Evolutionary conservation across 169 alveolate species (phyloP).

Genomic region (Babesia divergens): DNA sequence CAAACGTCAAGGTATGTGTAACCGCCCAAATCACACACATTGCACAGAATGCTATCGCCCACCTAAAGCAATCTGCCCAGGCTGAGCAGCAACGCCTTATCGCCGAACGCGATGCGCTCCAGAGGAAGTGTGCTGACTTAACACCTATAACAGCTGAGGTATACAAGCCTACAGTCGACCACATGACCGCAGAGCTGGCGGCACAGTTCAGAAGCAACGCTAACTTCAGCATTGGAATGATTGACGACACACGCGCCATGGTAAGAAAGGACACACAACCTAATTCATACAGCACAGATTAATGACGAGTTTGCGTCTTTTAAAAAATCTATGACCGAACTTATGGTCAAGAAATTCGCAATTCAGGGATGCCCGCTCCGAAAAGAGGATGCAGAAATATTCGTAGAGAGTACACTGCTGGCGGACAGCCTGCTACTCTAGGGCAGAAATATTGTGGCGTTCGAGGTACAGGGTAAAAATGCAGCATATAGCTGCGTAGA

Average conservation of each 20-base stretch:
- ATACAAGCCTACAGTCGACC: neutral
- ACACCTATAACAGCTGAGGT: neutral
- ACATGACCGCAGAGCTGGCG: constrained; percentile 5
- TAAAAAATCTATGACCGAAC: neutral
- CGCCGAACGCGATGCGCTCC: constrained; percentile 30
- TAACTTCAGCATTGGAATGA: constrained; percentile 8
- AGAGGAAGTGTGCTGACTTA: constrained; percentile 1
- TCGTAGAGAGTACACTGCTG: constrained; percentile 1
- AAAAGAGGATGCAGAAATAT: constrained; percentile 1
- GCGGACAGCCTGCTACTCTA: neutral
- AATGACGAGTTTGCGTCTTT: constrained; percentile 1
- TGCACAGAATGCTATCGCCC: constrained; percentile 19
- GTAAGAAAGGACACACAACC: neutral
- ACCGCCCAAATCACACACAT: neutral
- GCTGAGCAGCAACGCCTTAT: constrained; percentile 3
- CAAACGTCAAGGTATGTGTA: constrained; percentile 34
- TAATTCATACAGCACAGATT: neutral
- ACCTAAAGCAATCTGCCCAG: constrained; percentile 11
- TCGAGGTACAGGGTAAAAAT: neutral
- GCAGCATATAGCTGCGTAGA: constrained; percentile 9
- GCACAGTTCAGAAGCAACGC: constrained; percentile 16
- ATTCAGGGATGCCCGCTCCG: constrained; percentile 7
- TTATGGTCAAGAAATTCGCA: constrained; percentile 10
- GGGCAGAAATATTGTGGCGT: neutral
- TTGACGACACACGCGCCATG: constrained; percentile 13